phyloP scores from a whole-genome alignment of 768 basidiomycete species.

The Strobilomyces echinocephalus region DNA sequence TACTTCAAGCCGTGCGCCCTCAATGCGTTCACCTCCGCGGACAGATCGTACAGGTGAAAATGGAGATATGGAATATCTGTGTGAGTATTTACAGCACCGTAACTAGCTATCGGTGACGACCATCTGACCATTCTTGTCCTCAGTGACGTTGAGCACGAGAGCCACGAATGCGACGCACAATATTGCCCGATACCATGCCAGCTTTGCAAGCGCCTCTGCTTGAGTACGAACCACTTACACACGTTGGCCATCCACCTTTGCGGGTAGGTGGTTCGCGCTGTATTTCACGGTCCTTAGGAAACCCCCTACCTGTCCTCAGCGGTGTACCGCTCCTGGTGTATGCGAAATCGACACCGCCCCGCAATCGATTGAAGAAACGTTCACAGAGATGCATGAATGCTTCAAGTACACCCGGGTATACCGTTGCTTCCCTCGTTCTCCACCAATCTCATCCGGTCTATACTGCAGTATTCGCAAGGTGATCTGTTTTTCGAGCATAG shows the following conservation, averaged over 20 bases:
- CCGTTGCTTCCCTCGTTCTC: not conserved
- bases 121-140: not conserved
- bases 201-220: constrained; percentile 52
- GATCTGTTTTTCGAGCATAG: not conserved
- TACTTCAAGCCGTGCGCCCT: constrained; percentile 40
- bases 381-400: constrained; percentile 53
- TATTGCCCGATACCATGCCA: constrained; percentile 52
- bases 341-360: constrained; percentile 57
- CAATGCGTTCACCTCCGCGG: constrained; percentile 20
- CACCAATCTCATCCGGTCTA: not conserved
- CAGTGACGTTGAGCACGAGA: constrained; percentile 44
- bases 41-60: constrained; percentile 37
- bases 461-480: constrained; percentile 52
- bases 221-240: constrained; percentile 46
- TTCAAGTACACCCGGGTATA: constrained; percentile 61
- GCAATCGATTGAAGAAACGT: constrained; percentile 55
- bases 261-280: constrained; percentile 37
- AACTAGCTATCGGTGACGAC: too few species aligned
- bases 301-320: constrained; percentile 45
- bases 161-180: constrained; percentile 46
- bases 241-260: constrained; percentile 52
- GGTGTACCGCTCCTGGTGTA: constrained; percentile 45
- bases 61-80: constrained; percentile 40
- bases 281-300: constrained; percentile 16
- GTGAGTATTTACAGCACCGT: too few species aligned